Evolutionary conservation across 2,329 filamentous ascomycete genomes (phyloP), one percentile per base, ranked within the genome.

Genomic region (Aspergillus phoenicis): DNA sequence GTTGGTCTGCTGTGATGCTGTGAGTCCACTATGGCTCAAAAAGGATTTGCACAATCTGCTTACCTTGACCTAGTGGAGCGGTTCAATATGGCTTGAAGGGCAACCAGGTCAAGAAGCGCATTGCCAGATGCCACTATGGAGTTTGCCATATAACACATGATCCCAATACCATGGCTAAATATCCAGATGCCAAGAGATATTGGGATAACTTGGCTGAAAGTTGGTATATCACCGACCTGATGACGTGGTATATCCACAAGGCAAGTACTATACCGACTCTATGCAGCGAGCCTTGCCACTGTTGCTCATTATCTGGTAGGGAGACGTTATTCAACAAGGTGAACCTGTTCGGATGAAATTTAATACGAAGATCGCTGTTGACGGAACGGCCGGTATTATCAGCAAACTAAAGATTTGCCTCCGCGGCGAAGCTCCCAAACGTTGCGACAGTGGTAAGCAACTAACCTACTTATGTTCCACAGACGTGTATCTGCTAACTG

Each of bases 211-310:
- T 58, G 3, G 26, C 65, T 4, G 67, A 71, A 24, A 1, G 1
- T 7, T 68, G 62, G 63, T 13, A 2, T 0, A 41, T 56, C 0
- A 0, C 8, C 1, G 1, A 59, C 0, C 8, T 33, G 6, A 68
- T 72, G 66, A 2, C 0, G 1, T 73, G 71, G 70, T 69, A 64
- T 39, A 68, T 71, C 13, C 4, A 15, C 4, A 71, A 68, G 61
- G 70, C 70, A 11, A 51, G 7, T 20, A 3, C 28, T 17, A 8
- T 4, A 1, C 4, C 28, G 22, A 38, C 20, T 20, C 7, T 11
- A 8, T 28, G 1, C 11, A 30, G 22, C 15, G 4, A 10, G 13
- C n/a, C 8, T 8, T 17, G n/a, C 6, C 11, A n/a, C 10, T 8
- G 28, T 45, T 11, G 22, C 41, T 11, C 22, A 45, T 45, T 28